Evolutionary conservation across 2,329 filamentous ascomycete genomes (phyloP), one percentile per base, ranked within the genome.

Genomic region (Lojkania enalia): DNA sequence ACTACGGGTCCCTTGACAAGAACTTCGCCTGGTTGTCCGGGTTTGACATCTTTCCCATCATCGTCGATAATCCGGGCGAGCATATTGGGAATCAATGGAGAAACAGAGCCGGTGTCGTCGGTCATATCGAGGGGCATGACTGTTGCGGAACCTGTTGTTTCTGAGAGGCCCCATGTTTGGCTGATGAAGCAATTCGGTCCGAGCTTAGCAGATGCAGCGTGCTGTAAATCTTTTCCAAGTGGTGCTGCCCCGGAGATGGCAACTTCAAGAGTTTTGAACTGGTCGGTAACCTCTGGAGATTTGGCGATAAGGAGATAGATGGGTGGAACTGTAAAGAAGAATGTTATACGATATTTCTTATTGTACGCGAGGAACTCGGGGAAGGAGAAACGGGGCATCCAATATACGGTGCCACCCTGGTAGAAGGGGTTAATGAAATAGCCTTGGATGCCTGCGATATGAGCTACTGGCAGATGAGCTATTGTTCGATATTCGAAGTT

Each of bases 371-470:
- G 71, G 58, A 86, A 84, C 27, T 75, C 68, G 2, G 63, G 59
- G 46, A 82, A 81, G 48, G 81, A 75, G 60, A 85, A 86, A 30
- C 71, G 73, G 3, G 74, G 70, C 82, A 86, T 85, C 82, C 82
- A 85, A 70, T 81, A 85, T 2, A 80, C 61, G 3, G 60, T 52
- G 2, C 70, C 70, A 23, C 64, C 68, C 50, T 67, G 54, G 50
- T 67, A 68, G 49, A 74, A 67, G 0, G 73, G 72, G 39, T 72
- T 73, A 43, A 76, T 61, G 5, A 77, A 67, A 49, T 76, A 77
- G 32, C 74, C 73, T 57, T 74, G 71, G 13, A 75, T 68, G 0
- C 74, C 75, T 0, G 75, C 74, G 32, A 77, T 77, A 51, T 78
- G 75, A 3, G 73, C 72, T 9, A 67, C 66, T 0, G 75, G 75